Evolutionary conservation across 805 yeast genomes (phyloP), one percentile per base, ranked within the genome.

Genomic region (Spencermartinsiella europaea): DNA sequence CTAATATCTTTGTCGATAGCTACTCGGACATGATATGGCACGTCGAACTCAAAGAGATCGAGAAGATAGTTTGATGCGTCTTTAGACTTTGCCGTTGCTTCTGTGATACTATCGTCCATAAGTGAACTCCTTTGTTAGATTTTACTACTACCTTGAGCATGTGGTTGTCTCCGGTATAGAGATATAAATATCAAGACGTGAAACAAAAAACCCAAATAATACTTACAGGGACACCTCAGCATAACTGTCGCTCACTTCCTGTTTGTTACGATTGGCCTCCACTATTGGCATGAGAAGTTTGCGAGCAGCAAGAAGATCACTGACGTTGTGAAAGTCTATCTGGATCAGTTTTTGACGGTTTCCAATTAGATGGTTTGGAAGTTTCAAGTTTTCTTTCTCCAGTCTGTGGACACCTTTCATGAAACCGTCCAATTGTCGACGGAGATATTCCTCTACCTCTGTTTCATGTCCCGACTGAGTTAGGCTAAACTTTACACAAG

Each of bases 11-110:
- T 75, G 64, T 95, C 99, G 21, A 95, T 93, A n/a, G 96, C 81
- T 0, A 93, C 97, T 50, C 99, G 77, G 2, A 90, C 96, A 61
- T 90, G 96, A 59, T 86, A 93, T 0, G 99, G 99, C 3, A 93
- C 98, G 62, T 93, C 99, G 56, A 86, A 89, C 63, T 93, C 99
- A 54, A 91, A 73, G 27, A 93, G 76, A 57, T 91, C 98, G 45
- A 80, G 81, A 14, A 93, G 77, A 40, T 61, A 64, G 39, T 73
- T 73, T 31, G 81, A 71, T 2, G 90, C 84, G 50, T 81, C 85
- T 5, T 62, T 61, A 12, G 59, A 39, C 31, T 21, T 27, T 19
- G 39, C 15, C 3, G n/a, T 16, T 7, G 41, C 34, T n/a, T 50
- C 47, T 21, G 31, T 22, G 43, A 41, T 50, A 19, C 25, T 28